Conservation (phyloP, 768 basidiomycete species). For the Gyrodon lividus region DNA sequence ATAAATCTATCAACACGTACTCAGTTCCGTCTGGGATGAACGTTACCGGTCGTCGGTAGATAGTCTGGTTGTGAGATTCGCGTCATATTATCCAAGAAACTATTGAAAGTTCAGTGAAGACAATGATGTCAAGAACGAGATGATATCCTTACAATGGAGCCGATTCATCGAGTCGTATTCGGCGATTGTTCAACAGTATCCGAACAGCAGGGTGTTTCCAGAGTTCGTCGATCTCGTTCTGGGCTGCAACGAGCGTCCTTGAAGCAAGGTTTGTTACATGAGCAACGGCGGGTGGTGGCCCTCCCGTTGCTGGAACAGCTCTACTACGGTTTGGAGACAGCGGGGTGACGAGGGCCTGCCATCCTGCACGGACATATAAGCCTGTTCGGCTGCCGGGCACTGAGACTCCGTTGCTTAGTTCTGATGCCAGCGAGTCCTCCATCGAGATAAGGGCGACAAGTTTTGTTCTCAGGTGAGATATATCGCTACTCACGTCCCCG, state of each 20-base stretch:
- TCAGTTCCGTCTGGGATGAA: background rate
- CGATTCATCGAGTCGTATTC: constrained; percentile 71
- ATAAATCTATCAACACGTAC: background rate
- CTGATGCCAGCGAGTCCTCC: constrained; percentile 65
- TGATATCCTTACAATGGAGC: constrained; percentile 62
- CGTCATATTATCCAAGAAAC: constrained; percentile 65
- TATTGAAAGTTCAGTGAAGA: constrained; percentile 27
- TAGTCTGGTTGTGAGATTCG: constrained; percentile 71
- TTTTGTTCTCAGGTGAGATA: constrained; percentile 51
- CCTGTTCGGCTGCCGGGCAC: constrained; percentile 59
- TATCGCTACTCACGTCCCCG: constrained; percentile 41
- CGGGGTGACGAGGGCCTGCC: constrained; percentile 59
- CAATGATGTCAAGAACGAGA: background rate
- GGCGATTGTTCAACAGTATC: constrained; percentile 52
- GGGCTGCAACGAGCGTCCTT: constrained; percentile 47
- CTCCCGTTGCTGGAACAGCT: constrained; percentile 37
- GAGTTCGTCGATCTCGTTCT: constrained; percentile 56
- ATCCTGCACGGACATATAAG: constrained; percentile 69
- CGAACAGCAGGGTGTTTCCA: constrained; percentile 72
- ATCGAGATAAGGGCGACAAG: constrained; percentile 64
- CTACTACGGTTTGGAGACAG: constrained; percentile 41
- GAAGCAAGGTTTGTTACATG: constrained; percentile 54
- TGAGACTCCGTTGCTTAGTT: constrained; percentile 64
- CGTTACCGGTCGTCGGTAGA: constrained; percentile 63
- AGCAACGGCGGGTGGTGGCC: constrained; percentile 29